Evolutionary conservation across 768 basidiomycete genomes (phyloP).

Genomic region (Suillus occidentalis): DNA sequence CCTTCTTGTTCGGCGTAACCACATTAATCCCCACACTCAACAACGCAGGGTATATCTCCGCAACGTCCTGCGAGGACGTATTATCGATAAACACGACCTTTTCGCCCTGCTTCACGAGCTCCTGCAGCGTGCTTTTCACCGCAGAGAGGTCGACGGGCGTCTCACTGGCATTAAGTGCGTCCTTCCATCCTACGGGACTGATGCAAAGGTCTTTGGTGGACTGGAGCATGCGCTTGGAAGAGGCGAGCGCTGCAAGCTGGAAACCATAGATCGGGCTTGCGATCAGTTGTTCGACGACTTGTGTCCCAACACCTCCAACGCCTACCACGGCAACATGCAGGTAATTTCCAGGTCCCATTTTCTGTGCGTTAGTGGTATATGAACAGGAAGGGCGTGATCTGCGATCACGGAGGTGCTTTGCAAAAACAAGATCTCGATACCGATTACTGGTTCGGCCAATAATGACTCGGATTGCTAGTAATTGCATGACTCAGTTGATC

Average conservation of each 20-base stretch:
- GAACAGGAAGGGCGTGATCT: neutral
- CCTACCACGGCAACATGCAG: slow-evolving; percentile 79
- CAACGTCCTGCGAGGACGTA: slow-evolving; percentile 83
- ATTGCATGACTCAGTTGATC: neutral
- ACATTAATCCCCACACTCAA: slow-evolving; percentile 78
- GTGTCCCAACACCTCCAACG: slow-evolving; percentile 88
- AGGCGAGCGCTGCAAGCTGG: slow-evolving; percentile 66
- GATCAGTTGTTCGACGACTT: slow-evolving; percentile 80
- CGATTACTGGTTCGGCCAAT: neutral
- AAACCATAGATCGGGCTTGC: slow-evolving; percentile 62
- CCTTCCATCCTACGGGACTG: slow-evolving; percentile 43
- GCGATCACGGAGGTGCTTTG: neutral
- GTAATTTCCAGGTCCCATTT: slow-evolving; percentile 26
- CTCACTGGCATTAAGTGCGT: slow-evolving; percentile 45
- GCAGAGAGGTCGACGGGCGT: slow-evolving; percentile 38
- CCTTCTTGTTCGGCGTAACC: slow-evolving; percentile 98
- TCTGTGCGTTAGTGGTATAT: neutral
- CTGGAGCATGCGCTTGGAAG: slow-evolving; percentile 62
- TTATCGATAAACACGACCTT: slow-evolving; percentile 85
- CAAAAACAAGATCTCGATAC: neutral
- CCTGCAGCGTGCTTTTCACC: slow-evolving; percentile 43
- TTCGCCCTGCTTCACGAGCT: slow-evolving; percentile 44
- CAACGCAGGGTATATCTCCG: slow-evolving; percentile 78
- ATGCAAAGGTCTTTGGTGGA: slow-evolving; percentile 43
- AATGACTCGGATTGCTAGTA: neutral